phyloP scores from a whole-genome alignment of 164 flowering plant species.

The Magnolia officinalis region DNA sequence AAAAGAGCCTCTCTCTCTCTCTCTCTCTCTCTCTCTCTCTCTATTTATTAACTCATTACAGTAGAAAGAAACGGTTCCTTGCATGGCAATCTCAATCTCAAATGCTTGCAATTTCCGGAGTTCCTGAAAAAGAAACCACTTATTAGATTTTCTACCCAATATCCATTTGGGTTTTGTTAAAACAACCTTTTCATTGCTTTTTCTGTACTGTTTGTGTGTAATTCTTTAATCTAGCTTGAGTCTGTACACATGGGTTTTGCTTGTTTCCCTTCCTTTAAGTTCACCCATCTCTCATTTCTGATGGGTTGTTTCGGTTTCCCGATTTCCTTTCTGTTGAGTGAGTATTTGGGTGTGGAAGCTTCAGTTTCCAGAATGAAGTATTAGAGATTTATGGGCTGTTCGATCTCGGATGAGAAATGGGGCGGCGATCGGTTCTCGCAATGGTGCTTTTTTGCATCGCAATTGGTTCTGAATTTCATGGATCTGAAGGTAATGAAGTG shows the following conservation, averaged over 20 bases:
- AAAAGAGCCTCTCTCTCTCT: too few relatives aligned
- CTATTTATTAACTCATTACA: not conserved
- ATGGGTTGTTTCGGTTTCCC: not conserved
- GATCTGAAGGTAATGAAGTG: conserved; percentile 14
- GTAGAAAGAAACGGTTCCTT: conserved; percentile 4
- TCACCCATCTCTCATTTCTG: conserved; percentile 7
- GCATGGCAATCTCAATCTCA: conserved; percentile 1
- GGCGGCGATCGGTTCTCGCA: not conserved
- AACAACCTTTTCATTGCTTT: conserved; percentile 5
- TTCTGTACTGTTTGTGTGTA: conserved; percentile 4
- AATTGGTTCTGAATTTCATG: not conserved
- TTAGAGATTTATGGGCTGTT: conserved; percentile 2
- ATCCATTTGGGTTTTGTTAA: conserved; percentile 5
- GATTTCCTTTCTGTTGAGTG: not conserved
- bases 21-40: too few relatives aligned
- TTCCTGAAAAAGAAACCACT: too few relatives aligned
- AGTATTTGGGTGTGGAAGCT: not conserved
- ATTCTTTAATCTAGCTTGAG: not conserved
- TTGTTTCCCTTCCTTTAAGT: conserved; percentile 2
- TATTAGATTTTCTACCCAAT: not conserved
- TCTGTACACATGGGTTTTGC: not conserved
- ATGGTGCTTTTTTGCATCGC: conserved; percentile 1
- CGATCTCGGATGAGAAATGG: conserved; percentile 5
- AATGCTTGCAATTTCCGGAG: not conserved
- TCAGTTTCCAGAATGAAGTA: not conserved